phyloP scores from a whole-genome alignment of 2,329 filamentous ascomycete genomes.

The Fusarium nygamai region DNA sequence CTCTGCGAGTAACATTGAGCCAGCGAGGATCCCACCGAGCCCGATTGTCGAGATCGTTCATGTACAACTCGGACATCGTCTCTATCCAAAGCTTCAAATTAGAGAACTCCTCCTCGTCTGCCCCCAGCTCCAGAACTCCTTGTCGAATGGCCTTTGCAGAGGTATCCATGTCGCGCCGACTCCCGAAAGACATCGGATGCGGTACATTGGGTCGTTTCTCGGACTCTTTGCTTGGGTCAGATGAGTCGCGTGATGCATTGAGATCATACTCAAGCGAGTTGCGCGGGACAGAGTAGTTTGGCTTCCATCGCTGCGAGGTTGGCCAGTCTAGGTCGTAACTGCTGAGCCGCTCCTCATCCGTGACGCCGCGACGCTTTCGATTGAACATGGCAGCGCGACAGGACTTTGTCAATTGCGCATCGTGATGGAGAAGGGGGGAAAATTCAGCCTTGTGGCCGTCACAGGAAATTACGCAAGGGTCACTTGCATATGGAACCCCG shows the following conservation, averaged over 20 bases:
- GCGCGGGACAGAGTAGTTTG: constrained; percentile 35
- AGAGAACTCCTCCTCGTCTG: constrained; percentile 36
- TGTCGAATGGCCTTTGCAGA: not conserved
- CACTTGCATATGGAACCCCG: not conserved
- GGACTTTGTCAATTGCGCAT: not conserved
- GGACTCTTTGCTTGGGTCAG: not conserved
- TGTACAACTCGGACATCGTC: constrained; percentile 44
- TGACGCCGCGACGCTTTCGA: not conserved
- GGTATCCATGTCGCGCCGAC: constrained; percentile 30
- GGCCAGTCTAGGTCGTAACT: constrained; percentile 37
- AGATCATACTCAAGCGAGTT: constrained; percentile 2
- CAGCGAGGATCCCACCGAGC: constrained; percentile 14
- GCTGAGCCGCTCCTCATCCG: constrained; percentile 10
- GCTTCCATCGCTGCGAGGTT: constrained; percentile 42
- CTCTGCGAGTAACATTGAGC: constrained; percentile 12
- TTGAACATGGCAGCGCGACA: constrained; percentile 14
- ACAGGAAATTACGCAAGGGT: not conserved
- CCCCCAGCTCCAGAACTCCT: not conserved
- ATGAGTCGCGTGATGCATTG: constrained; percentile 14
- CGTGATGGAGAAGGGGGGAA: not conserved
- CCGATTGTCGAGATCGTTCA: constrained; percentile 40
- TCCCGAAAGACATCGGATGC: constrained; percentile 22
- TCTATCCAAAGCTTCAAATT: constrained; percentile 44
- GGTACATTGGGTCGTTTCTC: not conserved
- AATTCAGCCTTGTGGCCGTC: not conserved